Conservation (phyloP, 2,329 filamentous ascomycete species). For the Xylaria hypoxylon region DNA sequence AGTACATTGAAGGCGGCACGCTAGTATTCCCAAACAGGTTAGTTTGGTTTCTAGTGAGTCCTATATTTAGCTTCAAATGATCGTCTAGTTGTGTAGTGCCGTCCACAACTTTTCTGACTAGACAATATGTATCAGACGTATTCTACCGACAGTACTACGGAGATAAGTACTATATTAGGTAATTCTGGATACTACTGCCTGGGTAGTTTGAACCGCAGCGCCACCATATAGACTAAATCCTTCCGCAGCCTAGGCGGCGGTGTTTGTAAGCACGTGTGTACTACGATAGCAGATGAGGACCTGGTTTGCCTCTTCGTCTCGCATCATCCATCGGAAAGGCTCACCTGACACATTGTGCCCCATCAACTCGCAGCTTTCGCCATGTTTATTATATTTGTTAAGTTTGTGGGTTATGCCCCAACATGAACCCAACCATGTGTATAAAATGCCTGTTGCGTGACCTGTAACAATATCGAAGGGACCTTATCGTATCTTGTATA, state of each 20-base stretch:
- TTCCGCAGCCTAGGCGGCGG: too few species aligned
- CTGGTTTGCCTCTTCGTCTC: not conserved
- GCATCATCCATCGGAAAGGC: not conserved
- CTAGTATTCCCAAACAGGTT: conserved; percentile 13
- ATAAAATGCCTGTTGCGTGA: conserved; percentile 11
- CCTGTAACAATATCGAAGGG: conserved; percentile 8
- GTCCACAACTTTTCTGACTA: not conserved
- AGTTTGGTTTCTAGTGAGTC: conserved; percentile 6
- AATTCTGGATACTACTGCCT: too few species aligned
- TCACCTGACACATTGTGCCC: not conserved
- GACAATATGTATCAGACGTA: not conserved
- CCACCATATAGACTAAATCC: too few species aligned
- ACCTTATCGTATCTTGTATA: not conserved
- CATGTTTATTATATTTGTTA: not conserved
- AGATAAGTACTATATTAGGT: conserved; percentile 3
- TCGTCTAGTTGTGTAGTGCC: too few species aligned
- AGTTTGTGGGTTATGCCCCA: not conserved
- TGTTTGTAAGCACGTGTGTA: too few species aligned
- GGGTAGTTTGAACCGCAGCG: too few species aligned
- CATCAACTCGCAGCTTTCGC: not conserved
- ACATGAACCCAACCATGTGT: conserved; percentile 10
- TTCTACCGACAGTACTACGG: not conserved
- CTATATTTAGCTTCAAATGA: conserved; percentile 34
- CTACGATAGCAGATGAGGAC: not conserved
- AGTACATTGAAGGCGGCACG: not conserved